Evolutionary conservation across 2,329 filamentous ascomycete genomes (phyloP).

Genomic region (Penicillium sp.): DNA sequence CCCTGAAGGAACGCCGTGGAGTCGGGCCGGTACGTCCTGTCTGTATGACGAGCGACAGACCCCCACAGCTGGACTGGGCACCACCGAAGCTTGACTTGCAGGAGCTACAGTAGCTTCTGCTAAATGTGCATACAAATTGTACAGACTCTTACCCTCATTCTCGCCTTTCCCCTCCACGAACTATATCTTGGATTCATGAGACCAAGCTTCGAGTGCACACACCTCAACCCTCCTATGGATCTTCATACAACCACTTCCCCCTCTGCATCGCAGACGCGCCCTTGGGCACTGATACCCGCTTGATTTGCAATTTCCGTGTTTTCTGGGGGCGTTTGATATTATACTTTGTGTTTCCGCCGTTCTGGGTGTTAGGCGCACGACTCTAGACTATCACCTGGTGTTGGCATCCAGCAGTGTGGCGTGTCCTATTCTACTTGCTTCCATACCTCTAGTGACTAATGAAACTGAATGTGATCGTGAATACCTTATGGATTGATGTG

Average conservation of each 20-base stretch:
- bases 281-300: not conserved
- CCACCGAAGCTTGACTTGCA: slow-evolving; percentile 36
- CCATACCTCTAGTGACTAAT: not conserved
- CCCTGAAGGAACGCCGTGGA: slow-evolving; percentile 28
- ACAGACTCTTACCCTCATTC: not conserved
- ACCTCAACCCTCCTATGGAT: not conserved
- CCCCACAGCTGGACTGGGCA: slow-evolving; percentile 37
- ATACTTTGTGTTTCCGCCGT: not conserved
- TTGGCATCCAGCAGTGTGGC: not conserved
- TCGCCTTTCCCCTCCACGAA: not conserved
- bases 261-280: not conserved
- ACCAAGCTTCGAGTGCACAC: not conserved
- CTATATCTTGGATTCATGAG: not conserved
- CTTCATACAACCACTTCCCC: not conserved
- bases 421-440: not conserved
- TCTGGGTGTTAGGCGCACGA: not conserved
- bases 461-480: not conserved
- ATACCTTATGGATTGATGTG: not conserved
- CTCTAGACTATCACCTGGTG: not conserved
- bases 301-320: not conserved
- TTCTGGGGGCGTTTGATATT: not conserved
- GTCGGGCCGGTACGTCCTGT: slow-evolving; percentile 30
- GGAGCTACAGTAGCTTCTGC: slow-evolving; percentile 23
- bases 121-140: not conserved
- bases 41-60: slow-evolving; percentile 30